Evolutionary conservation across 1,284 basidiomycete species (phyloP).

Genomic region (Apiotrichum montevideense): DNA sequence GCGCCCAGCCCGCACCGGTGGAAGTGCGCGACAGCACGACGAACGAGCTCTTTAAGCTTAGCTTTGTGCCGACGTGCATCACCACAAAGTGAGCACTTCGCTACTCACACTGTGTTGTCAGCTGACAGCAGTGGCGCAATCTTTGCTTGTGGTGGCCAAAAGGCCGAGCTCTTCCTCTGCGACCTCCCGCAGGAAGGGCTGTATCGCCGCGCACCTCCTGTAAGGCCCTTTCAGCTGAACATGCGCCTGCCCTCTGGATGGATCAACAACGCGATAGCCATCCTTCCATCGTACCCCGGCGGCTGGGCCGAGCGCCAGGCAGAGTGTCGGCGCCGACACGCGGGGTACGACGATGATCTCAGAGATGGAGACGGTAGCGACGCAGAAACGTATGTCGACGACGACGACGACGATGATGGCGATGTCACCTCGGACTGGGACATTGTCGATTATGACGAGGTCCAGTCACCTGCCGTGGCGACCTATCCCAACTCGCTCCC

Average conservation of each 20-base stretch:
- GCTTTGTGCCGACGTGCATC: slow-evolving; percentile 41
- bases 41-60: slow-evolving; percentile 27
- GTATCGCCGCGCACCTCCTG: slow-evolving; percentile 7
- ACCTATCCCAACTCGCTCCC: slow-evolving; percentile 46
- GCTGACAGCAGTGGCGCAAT: slow-evolving; percentile 22
- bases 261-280: slow-evolving; percentile 46
- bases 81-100: slow-evolving; percentile 33
- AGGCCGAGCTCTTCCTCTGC: slow-evolving; percentile 42
- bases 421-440: slow-evolving; percentile 13
- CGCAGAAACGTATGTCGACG: slow-evolving; percentile 7
- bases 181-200: slow-evolving; percentile 21
- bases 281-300: slow-evolving; percentile 36
- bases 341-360: neutral
- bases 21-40: neutral
- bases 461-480: slow-evolving; percentile 23
- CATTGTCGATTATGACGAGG: slow-evolving; percentile 14
- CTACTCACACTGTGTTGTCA: neutral
- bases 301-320: slow-evolving; percentile 25
- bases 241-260: slow-evolving; percentile 30
- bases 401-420: slow-evolving; percentile 7
- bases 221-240: slow-evolving; percentile 28
- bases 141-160: slow-evolving; percentile 44
- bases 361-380: neutral
- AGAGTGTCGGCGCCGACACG: slow-evolving; percentile 8
- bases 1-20: neutral